Evolutionary conservation across 179 eudicot genomes (phyloP), one percentile per base, ranked within the genome.

Genomic region (Corrigiola litoralis): DNA sequence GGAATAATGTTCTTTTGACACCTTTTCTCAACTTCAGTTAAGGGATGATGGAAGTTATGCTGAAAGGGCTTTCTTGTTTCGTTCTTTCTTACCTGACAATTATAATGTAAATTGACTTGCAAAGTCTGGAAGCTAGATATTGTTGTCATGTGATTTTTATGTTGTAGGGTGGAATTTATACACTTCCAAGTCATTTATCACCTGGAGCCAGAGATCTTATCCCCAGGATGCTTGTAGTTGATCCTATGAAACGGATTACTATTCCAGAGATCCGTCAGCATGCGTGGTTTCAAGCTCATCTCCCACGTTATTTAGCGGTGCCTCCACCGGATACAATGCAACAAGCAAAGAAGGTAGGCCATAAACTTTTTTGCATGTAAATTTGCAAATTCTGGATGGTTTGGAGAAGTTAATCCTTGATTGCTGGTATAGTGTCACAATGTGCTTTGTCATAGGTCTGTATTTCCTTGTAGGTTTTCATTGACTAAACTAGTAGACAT

Each of bases 121-220:
- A 57, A 21, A 25, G 14, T 14, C 47, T n/a, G 36, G 23, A 65
- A 55, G 60, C 34, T 28, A 5, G 21, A 38, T 52, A 13, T 27
- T 58, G 18, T 8, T 44, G 29, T 73, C 63, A 59, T 61, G 42
- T 72, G 49, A 28, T 58, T 58, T 64, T 63, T 59, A 18, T 49
- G 66, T 27, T 72, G 29, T 65, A 94, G 99, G 88, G 90, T 78
- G 99, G 97, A 61, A 77, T 84, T 75, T 94, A 94, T 75, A 86
- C 97, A 23, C 97, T 88, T 57, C 99, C 95, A n/a, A 86, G 97
- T 63, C 99, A 94, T 73, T 78, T 94, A 63, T 94, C 99, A 11
- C 70, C 84, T 52, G 85, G 90, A 51, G 97, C 99, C 27, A 82
- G 89, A 74, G 95, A 90, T 82, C 76, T 94, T 73, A 94, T 94